Conservation (phyloP, 2,329 filamentous ascomycete species). For the Delphinella strobiligena region DNA sequence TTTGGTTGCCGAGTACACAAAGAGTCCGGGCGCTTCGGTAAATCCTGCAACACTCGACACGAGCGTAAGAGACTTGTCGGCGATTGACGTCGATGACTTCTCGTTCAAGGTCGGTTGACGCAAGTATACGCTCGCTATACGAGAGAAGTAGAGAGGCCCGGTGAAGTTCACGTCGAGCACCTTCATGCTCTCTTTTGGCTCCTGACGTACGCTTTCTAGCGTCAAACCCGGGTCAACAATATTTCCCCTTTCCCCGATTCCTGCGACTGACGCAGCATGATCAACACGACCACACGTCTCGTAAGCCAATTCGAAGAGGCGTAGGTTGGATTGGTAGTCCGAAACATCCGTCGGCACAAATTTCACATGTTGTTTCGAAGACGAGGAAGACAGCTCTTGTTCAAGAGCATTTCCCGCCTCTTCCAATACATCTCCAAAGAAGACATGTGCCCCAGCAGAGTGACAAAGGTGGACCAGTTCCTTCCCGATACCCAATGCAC, state of each 20-base stretch:
- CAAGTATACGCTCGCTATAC: conserved; percentile 39
- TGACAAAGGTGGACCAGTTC: conserved; percentile 28
- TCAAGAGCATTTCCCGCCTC: conserved; percentile 22
- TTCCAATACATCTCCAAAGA: conserved; percentile 32
- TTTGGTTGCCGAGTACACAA: conserved; percentile 36
- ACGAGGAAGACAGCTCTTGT: conserved; percentile 13
- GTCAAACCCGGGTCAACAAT: conserved; percentile 35
- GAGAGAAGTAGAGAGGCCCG: conserved; percentile 35
- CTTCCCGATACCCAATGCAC: conserved; percentile 34
- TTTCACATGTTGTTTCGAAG: conserved; percentile 14
- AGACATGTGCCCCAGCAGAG: conserved; percentile 27
- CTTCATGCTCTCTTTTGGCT: conserved; percentile 22
- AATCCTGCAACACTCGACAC: conserved; percentile 38
- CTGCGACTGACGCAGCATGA: conserved; percentile 37
- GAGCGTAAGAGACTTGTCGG: conserved; percentile 31
- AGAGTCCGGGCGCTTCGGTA: conserved; percentile 35
- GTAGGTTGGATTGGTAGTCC: conserved; percentile 33
- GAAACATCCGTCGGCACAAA: conserved; percentile 36
- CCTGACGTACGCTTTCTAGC: conserved; percentile 27
- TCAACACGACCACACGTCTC: conserved; percentile 35
- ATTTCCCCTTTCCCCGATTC: conserved; percentile 31
- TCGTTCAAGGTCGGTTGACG: conserved; percentile 24
- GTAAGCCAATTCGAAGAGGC: conserved; percentile 35
- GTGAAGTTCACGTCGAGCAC: conserved; percentile 37
- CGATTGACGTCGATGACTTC: conserved; percentile 12